Base-by-base conservation (phyloP, 192 early-diverging fungal species). In the Coemansia sp. region DNA sequence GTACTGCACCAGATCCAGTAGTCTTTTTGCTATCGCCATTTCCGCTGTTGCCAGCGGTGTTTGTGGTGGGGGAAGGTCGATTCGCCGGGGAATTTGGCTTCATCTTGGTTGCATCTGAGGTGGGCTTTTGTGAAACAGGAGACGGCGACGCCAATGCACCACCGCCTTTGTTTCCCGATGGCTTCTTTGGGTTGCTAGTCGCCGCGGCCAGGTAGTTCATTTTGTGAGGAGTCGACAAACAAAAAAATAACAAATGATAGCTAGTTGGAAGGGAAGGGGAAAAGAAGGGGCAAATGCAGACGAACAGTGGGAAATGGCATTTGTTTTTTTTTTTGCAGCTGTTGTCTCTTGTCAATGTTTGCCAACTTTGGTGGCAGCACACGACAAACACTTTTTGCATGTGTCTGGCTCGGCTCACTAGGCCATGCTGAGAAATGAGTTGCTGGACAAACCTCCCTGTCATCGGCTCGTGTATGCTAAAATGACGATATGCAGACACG, bases 181-280 rank as follows among this genome's bases (percentile, higher is more conserved):
- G 23, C n/a, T 79, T 65, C 23, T 79, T 79, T 49, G 74, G 64
- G 53, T 63, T 67, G 39, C 77, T 63, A 20, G 72, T 79, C 34
- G 78, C 78, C 26, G 78, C 78, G 28, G 78, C 78, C 42, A 74
- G 73, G 62, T 81, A 81, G 57, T 81, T 70, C 78, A 81, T 81
- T 51, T 52, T 1, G 40, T 33, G 10, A 16, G 9, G 28, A 28
- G 20, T 33, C 25, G 20, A 60, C 15, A 10, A 63, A 48, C 21
- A 16, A 30, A 46, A 12, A 30, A 21, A 40, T 18, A n/a, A 45
- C 40, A 23, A 7, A 20, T 30, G 39, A 30, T 30, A 18, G 21
- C 35, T 21, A 59, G 20, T 30, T 40, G 25, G 15, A 40, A 25
- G 16, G 39, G 39, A 42, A 4, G 20, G 33, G n/a, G 10, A 29